Evolutionary conservation across 2,329 filamentous ascomycete genomes (phyloP).

Genomic region (Beauveria brongniartii): DNA sequence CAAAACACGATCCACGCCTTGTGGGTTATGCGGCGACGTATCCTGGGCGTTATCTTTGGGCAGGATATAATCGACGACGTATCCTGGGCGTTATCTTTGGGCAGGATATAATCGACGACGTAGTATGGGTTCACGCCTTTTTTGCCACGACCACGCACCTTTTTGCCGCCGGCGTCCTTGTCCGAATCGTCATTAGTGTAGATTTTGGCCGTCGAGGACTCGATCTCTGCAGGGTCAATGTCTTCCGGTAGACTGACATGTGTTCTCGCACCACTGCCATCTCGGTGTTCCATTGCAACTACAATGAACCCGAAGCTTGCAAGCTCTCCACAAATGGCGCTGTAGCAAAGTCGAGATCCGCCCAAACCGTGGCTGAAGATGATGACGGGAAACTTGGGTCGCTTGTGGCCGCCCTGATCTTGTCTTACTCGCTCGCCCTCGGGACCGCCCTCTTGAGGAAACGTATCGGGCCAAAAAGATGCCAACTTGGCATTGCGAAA

Average conservation of each 20-base stretch:
- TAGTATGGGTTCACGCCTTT: constrained; percentile 30
- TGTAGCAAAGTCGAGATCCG: constrained; percentile 55
- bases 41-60: constrained; percentile 46
- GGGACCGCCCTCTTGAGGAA: background rate
- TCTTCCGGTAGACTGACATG: constrained; percentile 48
- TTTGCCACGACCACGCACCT: constrained; percentile 24
- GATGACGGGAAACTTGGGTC: constrained; percentile 50
- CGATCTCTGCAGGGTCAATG: constrained; percentile 25
- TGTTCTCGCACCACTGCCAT: constrained; percentile 54
- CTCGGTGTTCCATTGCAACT: constrained; percentile 55
- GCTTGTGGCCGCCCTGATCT: constrained; percentile 13
- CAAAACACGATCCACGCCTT: constrained; percentile 52
- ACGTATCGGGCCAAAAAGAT: background rate
- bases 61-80: constrained; percentile 55
- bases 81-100: constrained; percentile 44
- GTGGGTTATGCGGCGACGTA: constrained; percentile 45
- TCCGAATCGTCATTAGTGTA: constrained; percentile 16
- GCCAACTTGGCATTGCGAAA: constrained; percentile 53
- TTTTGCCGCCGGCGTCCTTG: constrained; percentile 25
- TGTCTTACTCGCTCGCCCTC: background rate
- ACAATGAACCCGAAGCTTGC: constrained; percentile 60
- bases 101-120: constrained; percentile 55
- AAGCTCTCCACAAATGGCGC: constrained; percentile 55
- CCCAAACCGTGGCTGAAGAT: constrained; percentile 61
- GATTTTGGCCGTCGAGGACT: constrained; percentile 21